Evolutionary conservation across 176 grass and related monocot species (phyloP).

Genomic region (Urochloa ruziziensis): DNA sequence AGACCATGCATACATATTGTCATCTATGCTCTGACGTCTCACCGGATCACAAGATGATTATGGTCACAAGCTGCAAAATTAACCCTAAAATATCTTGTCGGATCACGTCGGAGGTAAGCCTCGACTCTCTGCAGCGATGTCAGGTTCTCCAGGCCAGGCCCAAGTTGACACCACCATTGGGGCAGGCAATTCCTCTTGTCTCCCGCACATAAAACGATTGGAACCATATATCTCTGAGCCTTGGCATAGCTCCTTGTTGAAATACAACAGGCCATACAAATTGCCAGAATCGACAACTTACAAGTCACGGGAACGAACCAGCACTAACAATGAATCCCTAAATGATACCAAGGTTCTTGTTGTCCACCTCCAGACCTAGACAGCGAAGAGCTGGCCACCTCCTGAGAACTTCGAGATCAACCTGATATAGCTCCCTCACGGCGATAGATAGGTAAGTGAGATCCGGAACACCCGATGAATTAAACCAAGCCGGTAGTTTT

Average conservation of each 20-base stretch:
- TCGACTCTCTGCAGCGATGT: background rate
- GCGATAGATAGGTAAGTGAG: background rate
- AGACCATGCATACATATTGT: no score
- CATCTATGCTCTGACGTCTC: no score
- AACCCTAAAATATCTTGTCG: no score
- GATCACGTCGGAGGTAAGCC: no score
- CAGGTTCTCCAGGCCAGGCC: background rate
- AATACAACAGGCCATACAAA: background rate
- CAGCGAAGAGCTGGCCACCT: background rate
- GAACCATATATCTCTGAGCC: background rate
- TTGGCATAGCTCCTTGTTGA: background rate
- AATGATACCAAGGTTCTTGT: background rate
- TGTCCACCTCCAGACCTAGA: background rate
- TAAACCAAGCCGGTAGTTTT: background rate
- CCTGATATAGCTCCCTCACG: background rate
- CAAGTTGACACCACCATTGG: background rate
- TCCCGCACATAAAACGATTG: background rate
- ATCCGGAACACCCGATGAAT: background rate
- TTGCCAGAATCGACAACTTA: background rate
- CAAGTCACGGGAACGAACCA: background rate
- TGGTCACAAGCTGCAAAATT: no score
- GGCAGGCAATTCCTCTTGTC: background rate
- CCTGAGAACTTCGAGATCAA: background rate
- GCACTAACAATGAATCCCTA: background rate
- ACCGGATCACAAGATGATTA: no score